Base-by-base conservation (phyloP, 148 eudicot species). In the Rhododendron henanense region DNA sequence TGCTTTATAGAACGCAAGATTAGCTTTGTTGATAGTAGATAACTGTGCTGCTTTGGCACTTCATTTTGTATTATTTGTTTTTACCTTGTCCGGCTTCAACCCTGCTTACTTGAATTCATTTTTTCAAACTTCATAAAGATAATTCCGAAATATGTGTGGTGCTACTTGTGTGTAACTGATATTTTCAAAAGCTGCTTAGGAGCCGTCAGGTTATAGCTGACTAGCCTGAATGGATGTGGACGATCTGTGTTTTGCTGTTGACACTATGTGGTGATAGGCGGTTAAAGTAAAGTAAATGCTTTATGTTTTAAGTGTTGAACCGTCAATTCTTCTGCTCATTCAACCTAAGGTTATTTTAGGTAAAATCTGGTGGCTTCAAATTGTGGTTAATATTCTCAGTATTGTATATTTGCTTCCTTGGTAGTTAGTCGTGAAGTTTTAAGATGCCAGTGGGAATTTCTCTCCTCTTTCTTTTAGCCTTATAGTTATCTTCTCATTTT, bases 141-240 rank as follows among this genome's bases (percentile, higher is more conserved):
- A 23, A 23, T 63, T 63, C 69, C 3, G 28, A 63, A 63, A 23
- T 63, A 16, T 55, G 69, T 23, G 69, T 63, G 28, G 69, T 23
- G 28, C 69, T 65, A 2, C 73, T 10, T 10, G 13, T n/a, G 31
- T 65, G 73, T 65, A 65, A 65, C 73, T 65, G 10, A n/a, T 65
- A n/a, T 65, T 8, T 61, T 9, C 73, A 65, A n/a, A 10, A 65
- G 73, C 14, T 65, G 73, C 15, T 65, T 65, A 65, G 33, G 73
- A 65, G 73, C 33, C 10, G 73, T 65, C 73, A 25, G 33, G 73
- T 25, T 65, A 65, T 65, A 23, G 73, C 33, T 9, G 33, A 65
- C 73, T 14, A 65, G 73, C 73, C 73, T n/a, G 73, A 65, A 65
- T 65, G 73, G 73, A 65, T n/a, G 31, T 65, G 73, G 73, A 65